These are phyloP conservation scores for Fomitopsis schrenkii DNA, from an alignment of 1,284 basidiomycete genomes.

Conservation along the genomic window DNA sequence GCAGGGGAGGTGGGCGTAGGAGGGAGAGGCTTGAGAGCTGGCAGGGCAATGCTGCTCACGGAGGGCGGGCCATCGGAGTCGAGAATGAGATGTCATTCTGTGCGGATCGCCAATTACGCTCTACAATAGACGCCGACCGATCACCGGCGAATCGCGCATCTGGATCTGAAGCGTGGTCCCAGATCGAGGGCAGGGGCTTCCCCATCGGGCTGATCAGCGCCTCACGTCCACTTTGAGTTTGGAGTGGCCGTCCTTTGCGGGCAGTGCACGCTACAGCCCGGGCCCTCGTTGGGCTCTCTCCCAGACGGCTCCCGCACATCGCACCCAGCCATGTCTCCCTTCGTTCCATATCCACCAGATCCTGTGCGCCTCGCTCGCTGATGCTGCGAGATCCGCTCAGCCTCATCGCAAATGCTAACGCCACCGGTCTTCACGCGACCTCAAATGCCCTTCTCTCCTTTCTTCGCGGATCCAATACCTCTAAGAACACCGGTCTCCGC, in stretches of 20 bases:
- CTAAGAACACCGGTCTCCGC: no score
- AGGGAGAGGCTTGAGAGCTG: not conserved
- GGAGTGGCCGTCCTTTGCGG: not conserved
- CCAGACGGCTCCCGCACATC: not conserved
- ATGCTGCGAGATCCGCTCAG: not conserved
- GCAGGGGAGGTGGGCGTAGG: not conserved
- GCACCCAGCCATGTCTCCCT: not conserved
- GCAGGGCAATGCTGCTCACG: not conserved
- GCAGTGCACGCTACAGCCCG: no score
- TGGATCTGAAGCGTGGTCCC: not conserved
- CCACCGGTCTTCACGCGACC: not conserved
- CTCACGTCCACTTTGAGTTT: not conserved
- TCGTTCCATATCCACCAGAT: not conserved
- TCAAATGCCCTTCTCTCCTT: not conserved
- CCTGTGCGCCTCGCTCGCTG: not conserved
- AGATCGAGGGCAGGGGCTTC: not conserved
- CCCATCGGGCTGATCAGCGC: not conserved
- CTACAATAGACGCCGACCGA: not conserved
- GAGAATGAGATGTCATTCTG: not conserved
- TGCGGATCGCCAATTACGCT: conserved; percentile 3
- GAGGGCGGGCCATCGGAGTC: not conserved
- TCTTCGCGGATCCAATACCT: not conserved
- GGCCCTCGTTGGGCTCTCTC: no score
- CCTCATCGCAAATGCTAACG: not conserved
- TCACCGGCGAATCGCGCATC: not conserved